A percentile compares a stretch with the other conserved stretches of the same genome.
phyloP scores from a whole-genome alignment of 805 yeast genomes.

The Naumovozyma baii region DNA sequence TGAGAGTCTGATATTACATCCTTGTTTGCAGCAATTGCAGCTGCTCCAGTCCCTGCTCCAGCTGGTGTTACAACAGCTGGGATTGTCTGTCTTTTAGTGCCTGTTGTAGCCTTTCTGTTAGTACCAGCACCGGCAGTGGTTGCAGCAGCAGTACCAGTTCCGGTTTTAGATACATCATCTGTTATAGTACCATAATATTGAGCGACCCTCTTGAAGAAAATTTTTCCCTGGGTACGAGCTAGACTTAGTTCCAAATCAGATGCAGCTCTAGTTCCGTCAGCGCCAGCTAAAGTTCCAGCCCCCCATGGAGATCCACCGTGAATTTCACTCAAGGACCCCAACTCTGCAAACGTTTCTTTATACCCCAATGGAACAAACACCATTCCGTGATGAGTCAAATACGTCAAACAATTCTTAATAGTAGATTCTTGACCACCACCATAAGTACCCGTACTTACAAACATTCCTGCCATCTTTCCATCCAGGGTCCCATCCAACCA shows the following conservation, averaged over 20 bases:
- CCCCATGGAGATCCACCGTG: constrained; percentile 88
- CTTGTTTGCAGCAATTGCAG: not conserved
- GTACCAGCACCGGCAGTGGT: constrained; percentile 5
- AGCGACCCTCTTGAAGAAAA: constrained; percentile 42
- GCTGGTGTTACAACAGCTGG: not conserved
- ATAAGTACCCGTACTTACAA: constrained; percentile 59
- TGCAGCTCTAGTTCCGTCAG: constrained; percentile 67
- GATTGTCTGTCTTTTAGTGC: not conserved
- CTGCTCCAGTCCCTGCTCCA: not conserved
- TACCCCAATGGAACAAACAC: constrained; percentile 72
- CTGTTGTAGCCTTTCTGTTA: not conserved
- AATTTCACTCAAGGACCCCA: constrained; percentile 50
- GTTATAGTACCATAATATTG: constrained; percentile 21
- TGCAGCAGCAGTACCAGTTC: constrained; percentile 2
- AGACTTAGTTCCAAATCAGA: constrained; percentile 52
- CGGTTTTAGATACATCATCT: too few species aligned
- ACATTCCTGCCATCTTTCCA: constrained; percentile 69
- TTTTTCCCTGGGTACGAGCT: constrained; percentile 58
- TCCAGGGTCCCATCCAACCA: constrained; percentile 63
- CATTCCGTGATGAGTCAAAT: constrained; percentile 68
- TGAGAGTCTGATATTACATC: too few species aligned
- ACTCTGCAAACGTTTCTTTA: constrained; percentile 43
- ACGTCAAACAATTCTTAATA: constrained; percentile 46
- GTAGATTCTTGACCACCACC: constrained; percentile 79
- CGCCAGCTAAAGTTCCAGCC: constrained; percentile 68